Evolutionary conservation across 2,329 filamentous ascomycete genomes (phyloP), one percentile per base, ranked within the genome.

Genomic region (Diplodia intermedia): DNA sequence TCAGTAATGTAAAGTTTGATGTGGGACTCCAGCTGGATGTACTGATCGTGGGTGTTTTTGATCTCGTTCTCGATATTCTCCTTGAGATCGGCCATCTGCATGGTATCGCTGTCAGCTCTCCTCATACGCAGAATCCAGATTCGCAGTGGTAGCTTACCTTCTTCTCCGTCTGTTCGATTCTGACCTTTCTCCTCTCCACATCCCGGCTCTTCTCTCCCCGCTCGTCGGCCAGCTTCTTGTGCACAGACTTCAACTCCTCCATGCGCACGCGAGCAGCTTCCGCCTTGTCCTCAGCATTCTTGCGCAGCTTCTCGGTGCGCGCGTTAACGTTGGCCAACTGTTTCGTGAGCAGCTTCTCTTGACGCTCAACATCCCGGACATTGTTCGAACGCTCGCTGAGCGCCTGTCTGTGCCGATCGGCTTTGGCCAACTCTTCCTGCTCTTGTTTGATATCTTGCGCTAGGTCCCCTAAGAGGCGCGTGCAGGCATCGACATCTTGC

Each of bases 101-200:
- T 3, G 54, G 53, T 56, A 56, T 38, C 38, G 33, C 20, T n/a
- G 31, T 18, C n/a, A 52, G 20, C 5, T n/a, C 20, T 40, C 15
- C 3, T 26, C 14, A 20, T 18, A 4, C 14, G 33, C 2, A 7
- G 11, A n/a, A 26, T 5, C 15, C 14, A 18, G 23, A 14, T 52
- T 6, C 43, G 26, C 38, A 4, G 4, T 33, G 76, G 9, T 20
- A 20, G 43, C 83, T 73, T 83, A 93, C 93, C 91, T 98, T 98
- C 83, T 98, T 98, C 86, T 98, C 94, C 9, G 93, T 97, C 83
- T 97, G 93, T 81, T 99, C 95, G 71, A 99, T 98, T 69, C 94
- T 86, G n/a, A 97, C 92, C 72, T 92, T 88, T 74, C 94, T 86
- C 76, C 91, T 89, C 83, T 99, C 95, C 82, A 98, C 96, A 76